These are phyloP conservation scores for Talaromyces sp. DNA, from an alignment of 2,329 filamentous ascomycete species.

Conservation along the genomic window DNA sequence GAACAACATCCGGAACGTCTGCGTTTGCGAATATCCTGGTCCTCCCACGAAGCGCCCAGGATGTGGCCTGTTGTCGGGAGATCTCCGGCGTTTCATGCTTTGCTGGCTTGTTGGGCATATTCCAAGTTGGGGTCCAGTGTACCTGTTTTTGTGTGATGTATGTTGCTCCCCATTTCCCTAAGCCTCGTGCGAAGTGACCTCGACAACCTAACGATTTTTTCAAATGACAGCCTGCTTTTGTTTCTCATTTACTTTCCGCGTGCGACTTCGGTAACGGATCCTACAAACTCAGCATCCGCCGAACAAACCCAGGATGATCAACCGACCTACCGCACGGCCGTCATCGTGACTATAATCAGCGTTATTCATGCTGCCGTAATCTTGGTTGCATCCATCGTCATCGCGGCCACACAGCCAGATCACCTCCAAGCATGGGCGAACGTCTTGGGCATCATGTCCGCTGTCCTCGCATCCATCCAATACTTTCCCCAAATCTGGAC, in stretches of 20 bases:
- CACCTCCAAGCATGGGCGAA: constrained; percentile 78
- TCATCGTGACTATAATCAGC: constrained; percentile 68
- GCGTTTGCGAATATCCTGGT: constrained; percentile 90
- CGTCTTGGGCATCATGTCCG: constrained; percentile 73
- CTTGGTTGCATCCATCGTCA: constrained; percentile 58
- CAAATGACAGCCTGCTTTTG: constrained; percentile 66
- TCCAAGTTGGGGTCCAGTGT: constrained; percentile 90
- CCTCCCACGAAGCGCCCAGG: constrained; percentile 73
- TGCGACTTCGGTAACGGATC: constrained; percentile 46
- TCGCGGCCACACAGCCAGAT: constrained; percentile 59
- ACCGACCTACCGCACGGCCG: constrained; percentile 68
- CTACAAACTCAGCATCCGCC: constrained; percentile 25
- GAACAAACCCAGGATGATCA: not conserved
- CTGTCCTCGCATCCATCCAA: constrained; percentile 75
- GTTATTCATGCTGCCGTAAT: constrained; percentile 71
- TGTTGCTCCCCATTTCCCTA: not conserved
- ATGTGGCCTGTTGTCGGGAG: constrained; percentile 80
- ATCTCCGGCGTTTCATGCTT: constrained; percentile 78
- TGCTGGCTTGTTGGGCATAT: constrained; percentile 80
- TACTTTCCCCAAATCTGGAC: constrained; percentile 95
- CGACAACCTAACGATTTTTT: not conserved
- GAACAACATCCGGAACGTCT: constrained; percentile 81
- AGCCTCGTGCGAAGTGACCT: not conserved
- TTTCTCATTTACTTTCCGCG: constrained; percentile 91
- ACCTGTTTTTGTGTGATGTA: constrained; percentile 88